These are phyloP conservation scores for Clitopilus passeckerianus DNA, from an alignment of 768 basidiomycete genomes.

Conservation along the genomic window DNA sequence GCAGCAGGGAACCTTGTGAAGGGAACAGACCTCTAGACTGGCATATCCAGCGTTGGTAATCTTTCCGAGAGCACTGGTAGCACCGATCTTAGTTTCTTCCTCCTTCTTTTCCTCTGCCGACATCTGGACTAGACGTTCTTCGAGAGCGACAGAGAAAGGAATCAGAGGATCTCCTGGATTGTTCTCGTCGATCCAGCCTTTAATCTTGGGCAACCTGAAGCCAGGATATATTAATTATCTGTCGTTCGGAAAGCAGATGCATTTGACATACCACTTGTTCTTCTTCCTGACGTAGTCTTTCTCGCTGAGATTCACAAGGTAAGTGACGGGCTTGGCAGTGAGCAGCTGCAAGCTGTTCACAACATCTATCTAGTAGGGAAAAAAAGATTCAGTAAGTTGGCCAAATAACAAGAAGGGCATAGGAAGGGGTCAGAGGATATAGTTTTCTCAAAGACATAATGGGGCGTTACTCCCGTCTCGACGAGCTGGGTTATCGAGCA, in stretches of 20 bases:
- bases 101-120: constrained; percentile 67
- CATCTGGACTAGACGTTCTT: constrained; percentile 76
- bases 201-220: constrained; percentile 93
- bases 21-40: constrained; percentile 63
- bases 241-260: background rate
- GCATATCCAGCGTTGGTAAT: constrained; percentile 94
- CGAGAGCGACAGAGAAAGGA: constrained; percentile 94
- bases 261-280: constrained; percentile 86
- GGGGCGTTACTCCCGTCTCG: constrained; percentile 84
- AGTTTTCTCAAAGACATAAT: constrained; percentile 56
- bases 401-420: constrained; percentile 4
- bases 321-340: constrained; percentile 96
- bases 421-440: constrained; percentile 27
- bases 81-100: constrained; percentile 73
- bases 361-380: constrained; percentile 72
- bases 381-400: constrained; percentile 10
- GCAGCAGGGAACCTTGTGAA: background rate
- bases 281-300: constrained; percentile 94
- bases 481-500: constrained; percentile 87
- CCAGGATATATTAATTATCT: background rate
- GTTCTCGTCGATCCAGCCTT: constrained; percentile 94
- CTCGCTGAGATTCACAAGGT: constrained; percentile 96
- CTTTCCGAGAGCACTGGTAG: constrained; percentile 76
- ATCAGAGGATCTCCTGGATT: constrained; percentile 95
- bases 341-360: constrained; percentile 87